These are phyloP conservation scores for Chlamydomonas schloesseri DNA, from an alignment of 139 green algal species.

Conservation along the genomic window DNA sequence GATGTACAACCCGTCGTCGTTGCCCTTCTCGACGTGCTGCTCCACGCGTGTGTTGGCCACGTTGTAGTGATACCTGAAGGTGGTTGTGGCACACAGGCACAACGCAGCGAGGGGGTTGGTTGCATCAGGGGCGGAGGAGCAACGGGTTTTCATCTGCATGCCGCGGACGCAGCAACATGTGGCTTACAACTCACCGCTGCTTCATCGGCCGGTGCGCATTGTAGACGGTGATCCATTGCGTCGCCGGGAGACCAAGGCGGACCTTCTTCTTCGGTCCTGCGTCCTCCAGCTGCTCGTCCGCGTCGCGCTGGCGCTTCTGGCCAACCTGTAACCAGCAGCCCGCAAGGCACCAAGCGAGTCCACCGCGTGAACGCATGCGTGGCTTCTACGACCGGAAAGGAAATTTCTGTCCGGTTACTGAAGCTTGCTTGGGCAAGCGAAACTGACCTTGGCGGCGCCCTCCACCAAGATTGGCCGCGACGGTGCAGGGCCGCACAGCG, in stretches of 20 bases:
- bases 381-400: no score
- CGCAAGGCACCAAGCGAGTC: no score
- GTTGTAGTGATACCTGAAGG: conserved; percentile 98
- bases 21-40: conserved; percentile 87
- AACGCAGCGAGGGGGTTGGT: no score
- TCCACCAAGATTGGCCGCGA: conserved; percentile 89
- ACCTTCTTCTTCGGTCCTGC: conserved; percentile 94
- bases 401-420: no score
- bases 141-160: no score
- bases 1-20: conserved; percentile 98
- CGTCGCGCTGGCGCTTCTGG: conserved; percentile 91
- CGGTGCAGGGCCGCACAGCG: conserved; percentile 86
- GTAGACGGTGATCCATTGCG: conserved; percentile 99
- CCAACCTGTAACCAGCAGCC: conserved; percentile 75
- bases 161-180: no score
- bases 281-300: conserved; percentile 81
- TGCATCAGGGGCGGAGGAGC: no score
- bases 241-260: conserved; percentile 94
- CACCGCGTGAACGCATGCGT: no score
- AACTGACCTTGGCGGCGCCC: conserved; percentile 60
- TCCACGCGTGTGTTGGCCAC: conserved; percentile 95
- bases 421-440: no score
- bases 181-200: conserved; percentile 79
- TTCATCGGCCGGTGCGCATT: conserved; percentile 99
- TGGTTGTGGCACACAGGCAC: no score